Evolutionary conservation across 2,329 filamentous ascomycete genomes (phyloP).

Genomic region (Torrubiellomyces zombiae): DNA sequence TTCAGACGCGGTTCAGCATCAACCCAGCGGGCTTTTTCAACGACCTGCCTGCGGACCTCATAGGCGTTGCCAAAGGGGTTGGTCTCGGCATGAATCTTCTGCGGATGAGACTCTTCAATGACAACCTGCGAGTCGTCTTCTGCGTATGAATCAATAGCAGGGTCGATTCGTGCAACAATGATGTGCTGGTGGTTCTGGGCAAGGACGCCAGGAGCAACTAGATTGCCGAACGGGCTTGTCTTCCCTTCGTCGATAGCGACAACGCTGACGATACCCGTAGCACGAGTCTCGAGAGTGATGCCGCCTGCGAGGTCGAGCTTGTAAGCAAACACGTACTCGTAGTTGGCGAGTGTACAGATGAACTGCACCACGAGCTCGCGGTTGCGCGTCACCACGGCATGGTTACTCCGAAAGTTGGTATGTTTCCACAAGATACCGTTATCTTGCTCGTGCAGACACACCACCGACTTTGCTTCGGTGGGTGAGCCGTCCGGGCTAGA

Average conservation of each 20-base stretch:
- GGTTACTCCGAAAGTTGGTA: conserved; percentile 47
- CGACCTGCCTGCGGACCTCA: conserved; percentile 28
- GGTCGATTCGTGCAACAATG: conserved; percentile 48
- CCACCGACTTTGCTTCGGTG: conserved; percentile 34
- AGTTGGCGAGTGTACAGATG: conserved; percentile 53
- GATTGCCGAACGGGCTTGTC: conserved; percentile 36
- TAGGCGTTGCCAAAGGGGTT: conserved; percentile 49
- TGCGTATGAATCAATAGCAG: conserved; percentile 35
- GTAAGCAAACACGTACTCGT: conserved; percentile 43
- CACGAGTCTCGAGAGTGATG: conserved; percentile 44
- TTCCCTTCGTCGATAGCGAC: conserved; percentile 41
- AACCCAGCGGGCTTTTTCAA: conserved; percentile 28
- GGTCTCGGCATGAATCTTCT: conserved; percentile 26
- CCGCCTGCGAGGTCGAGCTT: conserved; percentile 45
- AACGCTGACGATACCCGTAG: conserved; percentile 48
- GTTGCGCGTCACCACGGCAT: conserved; percentile 41
- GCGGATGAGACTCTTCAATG: conserved; percentile 19
- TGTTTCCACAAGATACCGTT: conserved; percentile 58
- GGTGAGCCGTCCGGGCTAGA: conserved; percentile 36
- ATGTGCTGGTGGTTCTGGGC: conserved; percentile 58
- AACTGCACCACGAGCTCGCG: conserved; percentile 51
- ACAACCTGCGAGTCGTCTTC: conserved; percentile 32
- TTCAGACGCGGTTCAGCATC: conserved; percentile 38
- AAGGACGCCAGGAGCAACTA: conserved; percentile 46
- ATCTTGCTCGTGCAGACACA: conserved; percentile 57